These are phyloP conservation scores for Erythrophleum ivorense DNA, from an alignment of 331 rosid species.

Conservation along the genomic window DNA sequence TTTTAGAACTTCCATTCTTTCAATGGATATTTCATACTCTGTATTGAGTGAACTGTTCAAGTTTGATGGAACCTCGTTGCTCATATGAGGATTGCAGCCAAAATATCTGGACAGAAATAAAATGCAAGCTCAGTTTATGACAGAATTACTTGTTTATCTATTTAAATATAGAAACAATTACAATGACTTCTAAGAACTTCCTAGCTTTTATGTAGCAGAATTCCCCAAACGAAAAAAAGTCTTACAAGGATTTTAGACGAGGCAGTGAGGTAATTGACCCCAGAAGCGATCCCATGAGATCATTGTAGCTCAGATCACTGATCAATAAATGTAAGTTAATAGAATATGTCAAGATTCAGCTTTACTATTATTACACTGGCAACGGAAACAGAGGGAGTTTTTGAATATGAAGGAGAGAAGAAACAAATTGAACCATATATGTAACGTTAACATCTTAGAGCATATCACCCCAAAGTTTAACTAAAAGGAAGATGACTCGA, in stretches of 20 bases:
- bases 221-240: neutral
- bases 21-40: slow-evolving; percentile 55
- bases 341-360: slow-evolving; percentile 23
- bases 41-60: slow-evolving; percentile 58
- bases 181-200: slow-evolving; percentile 5
- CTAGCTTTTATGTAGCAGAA: slow-evolving; percentile 18
- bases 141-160: neutral
- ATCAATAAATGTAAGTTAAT: slow-evolving; percentile 34
- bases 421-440: neutral
- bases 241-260: slow-evolving; percentile 68
- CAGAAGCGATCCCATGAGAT: slow-evolving; percentile 65
- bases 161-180: neutral
- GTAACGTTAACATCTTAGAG: no score
- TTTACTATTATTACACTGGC: slow-evolving; percentile 16
- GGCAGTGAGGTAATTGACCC: slow-evolving; percentile 56
- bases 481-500: neutral
- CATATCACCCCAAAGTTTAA: no score
- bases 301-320: slow-evolving; percentile 85
- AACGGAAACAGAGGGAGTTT: neutral
- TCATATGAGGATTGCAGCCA: slow-evolving; percentile 64
- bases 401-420: slow-evolving; percentile 28
- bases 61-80: slow-evolving; percentile 46
- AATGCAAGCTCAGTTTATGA: slow-evolving; percentile 28
- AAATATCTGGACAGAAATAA: slow-evolving; percentile 56
- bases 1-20: neutral